Base-by-base conservation (phyloP, 768 basidiomycete species). In the Mrakia hoshinonis region DNA sequence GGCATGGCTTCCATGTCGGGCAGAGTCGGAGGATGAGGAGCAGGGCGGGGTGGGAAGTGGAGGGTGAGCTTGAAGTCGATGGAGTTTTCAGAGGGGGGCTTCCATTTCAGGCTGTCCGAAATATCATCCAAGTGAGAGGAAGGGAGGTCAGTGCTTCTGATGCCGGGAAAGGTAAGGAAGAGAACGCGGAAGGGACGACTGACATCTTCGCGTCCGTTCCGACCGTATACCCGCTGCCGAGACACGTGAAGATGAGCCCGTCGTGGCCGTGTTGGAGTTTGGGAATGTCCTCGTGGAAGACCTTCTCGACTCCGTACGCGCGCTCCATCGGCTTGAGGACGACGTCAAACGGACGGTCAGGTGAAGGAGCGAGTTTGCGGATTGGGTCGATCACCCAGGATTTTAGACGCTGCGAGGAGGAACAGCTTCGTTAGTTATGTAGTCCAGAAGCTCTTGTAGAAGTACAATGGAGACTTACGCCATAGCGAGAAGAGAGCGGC, bases 31-130 rank as follows among this genome's bases (percentile, higher is more conserved):
- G 66, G 66, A 51, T 26, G 52, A 67, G 92, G 90, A 75, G 81
- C 80, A 20, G 78, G 77, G 4, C 81, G 79, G 1, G 92, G 86
- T 0, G 95, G 93, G 79, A 98, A 99, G 39, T 92, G 88, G n/a
- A 99, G 82, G 62, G 93, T 85, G 36, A 98, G 87, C 79, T 92
- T 92, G 83, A 99, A 98, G 79, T 99, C 96, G 76, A 98, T 89
- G 1, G 93, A 94, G 78, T 99, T 99, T 78, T 98, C 95, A 1
- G 89, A 90, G 0, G 96, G 93, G 1, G 94, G 93, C 79, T 99
- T 99, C 96, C 96, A 99, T 80, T 99, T 99, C 77, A 99, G 80
- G 74, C 95, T 98, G 75, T 13, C 1, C 10, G 4, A 26, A 46
- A 52, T 0, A 24, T 38, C n/a, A 47, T 0, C 15, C 13, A 39